phyloP scores from a whole-genome alignment of 2,329 filamentous ascomycete genomes.

The Lanzia echinophila region DNA sequence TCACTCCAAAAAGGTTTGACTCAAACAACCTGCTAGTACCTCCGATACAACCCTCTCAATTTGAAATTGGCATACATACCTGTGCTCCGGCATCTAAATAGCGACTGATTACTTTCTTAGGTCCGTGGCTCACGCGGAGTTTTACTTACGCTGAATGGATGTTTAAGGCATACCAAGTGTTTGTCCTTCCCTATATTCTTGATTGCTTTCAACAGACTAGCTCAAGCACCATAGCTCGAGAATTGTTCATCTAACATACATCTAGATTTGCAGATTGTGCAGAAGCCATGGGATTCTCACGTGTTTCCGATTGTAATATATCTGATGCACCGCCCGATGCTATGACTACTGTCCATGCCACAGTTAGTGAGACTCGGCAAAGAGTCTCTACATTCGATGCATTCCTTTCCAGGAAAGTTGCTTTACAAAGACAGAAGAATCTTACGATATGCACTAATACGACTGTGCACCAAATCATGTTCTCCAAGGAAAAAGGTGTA shows the following conservation, averaged over 20 bases:
- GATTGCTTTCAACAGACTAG: neutral
- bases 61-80: too few species aligned
- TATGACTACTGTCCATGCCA: conserved; percentile 5
- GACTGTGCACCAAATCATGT: conserved; percentile 4
- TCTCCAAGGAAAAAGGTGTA: neutral
- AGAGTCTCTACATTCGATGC: conserved; percentile 10
- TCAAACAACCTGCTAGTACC: too few species aligned
- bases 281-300: conserved; percentile 1
- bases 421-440: conserved; percentile 5
- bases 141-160: neutral
- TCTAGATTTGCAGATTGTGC: neutral
- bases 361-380: neutral
- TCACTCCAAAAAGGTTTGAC: too few species aligned
- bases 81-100: too few species aligned
- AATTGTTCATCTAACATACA: too few species aligned
- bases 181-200: neutral
- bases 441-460: conserved; percentile 7
- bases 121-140: neutral
- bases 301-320: conserved; percentile 2
- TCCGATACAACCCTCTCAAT: too few species aligned
- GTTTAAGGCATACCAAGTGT: neutral
- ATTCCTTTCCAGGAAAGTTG: conserved; percentile 8
- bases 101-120: neutral
- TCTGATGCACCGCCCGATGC: conserved; percentile 7
- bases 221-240: too few species aligned